phyloP scores from a whole-genome alignment of 352 stramenopile genomes.

The Globisporangium heterothallicum region DNA sequence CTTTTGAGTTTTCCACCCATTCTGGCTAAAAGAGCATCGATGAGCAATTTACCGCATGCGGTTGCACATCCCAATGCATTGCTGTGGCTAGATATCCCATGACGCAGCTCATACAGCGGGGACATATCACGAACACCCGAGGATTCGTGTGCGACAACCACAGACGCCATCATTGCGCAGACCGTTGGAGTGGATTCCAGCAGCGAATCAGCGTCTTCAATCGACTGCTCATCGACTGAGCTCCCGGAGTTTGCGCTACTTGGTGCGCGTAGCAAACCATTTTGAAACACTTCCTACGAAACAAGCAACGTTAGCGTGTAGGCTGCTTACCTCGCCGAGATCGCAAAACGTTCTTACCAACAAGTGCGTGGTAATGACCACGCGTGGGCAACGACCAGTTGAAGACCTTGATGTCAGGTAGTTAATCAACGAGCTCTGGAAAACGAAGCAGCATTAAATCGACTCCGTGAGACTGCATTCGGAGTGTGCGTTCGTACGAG shows the following conservation, averaged over 20 bases:
- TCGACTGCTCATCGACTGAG: neutral
- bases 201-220: neutral
- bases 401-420: slow-evolving; percentile 35
- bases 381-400: slow-evolving; percentile 29
- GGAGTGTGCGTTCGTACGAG: slow-evolving; percentile 30
- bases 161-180: slow-evolving; percentile 59
- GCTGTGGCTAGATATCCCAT: slow-evolving; percentile 59
- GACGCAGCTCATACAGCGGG: slow-evolving; percentile 57
- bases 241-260: neutral
- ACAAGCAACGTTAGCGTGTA: neutral
- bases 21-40: neutral
- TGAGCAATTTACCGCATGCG: slow-evolving; percentile 41
- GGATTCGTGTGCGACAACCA: slow-evolving; percentile 13
- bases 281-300: slow-evolving; percentile 56
- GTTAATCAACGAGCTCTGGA: slow-evolving; percentile 54
- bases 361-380: slow-evolving; percentile 79
- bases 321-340: neutral
- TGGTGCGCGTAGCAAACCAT: slow-evolving; percentile 26
- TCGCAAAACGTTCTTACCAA: slow-evolving; percentile 31
- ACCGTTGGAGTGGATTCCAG: slow-evolving; percentile 15
- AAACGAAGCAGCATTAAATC: slow-evolving; percentile 11
- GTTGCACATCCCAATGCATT: slow-evolving; percentile 68
- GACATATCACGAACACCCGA: slow-evolving; percentile 14
- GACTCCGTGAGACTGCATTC: neutral
- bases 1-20: neutral